Percentiles rank a stretch among this genome's conserved stretches.
Conservation (phyloP, 225 moss, liverwort and hornwort species). For the Climacium dendroides region DNA sequence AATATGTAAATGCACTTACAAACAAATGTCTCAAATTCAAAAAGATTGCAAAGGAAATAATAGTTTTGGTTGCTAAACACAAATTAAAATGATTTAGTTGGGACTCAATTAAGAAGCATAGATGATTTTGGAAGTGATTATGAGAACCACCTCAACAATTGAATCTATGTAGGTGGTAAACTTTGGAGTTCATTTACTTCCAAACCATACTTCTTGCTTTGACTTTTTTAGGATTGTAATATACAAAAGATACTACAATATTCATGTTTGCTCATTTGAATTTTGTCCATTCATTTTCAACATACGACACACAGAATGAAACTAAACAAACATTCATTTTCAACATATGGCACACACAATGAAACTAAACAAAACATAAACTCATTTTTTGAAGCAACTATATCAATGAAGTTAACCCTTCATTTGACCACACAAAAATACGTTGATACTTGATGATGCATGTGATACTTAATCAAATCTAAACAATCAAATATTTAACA, state of each 20-base stretch:
- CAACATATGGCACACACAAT: background rate
- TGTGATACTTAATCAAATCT: background rate
- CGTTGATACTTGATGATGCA: background rate
- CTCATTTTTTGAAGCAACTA: background rate
- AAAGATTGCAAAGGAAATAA: background rate
- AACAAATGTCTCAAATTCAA: no score
- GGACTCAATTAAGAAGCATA: background rate
- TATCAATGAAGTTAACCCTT: background rate
- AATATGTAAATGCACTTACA: no score
- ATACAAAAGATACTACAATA: no score
- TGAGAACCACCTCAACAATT: background rate
- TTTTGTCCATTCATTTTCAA: background rate
- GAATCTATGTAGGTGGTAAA: fast-evolving
- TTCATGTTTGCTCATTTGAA: no score
- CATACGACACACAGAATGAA: background rate
- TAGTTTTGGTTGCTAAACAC: background rate
- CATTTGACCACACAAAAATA: background rate
- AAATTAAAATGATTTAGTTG: background rate
- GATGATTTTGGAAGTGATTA: background rate
- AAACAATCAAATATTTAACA: background rate
- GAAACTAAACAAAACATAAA: background rate
- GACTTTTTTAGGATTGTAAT: no score
- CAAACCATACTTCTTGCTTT: no score
- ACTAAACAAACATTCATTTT: background rate
- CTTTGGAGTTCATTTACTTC: background rate